A percentile compares a stretch with the other conserved stretches of the same genome.
phyloP scores from a whole-genome alignment of 306 rosid genomes.

The Prunus mongolica region DNA sequence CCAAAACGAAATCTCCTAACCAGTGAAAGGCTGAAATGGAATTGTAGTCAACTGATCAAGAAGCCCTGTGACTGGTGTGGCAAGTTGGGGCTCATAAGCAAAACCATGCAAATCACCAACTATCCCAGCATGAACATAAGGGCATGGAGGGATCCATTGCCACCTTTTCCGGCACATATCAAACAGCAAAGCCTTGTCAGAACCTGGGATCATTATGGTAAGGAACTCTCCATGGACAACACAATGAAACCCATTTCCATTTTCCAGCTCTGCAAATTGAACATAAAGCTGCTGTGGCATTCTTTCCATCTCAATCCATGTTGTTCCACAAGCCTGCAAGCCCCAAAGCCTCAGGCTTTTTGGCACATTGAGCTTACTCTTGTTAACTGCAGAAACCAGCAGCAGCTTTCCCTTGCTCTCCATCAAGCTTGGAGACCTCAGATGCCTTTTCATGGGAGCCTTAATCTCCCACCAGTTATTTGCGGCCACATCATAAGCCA shows the following conservation, averaged over 20 bases:
- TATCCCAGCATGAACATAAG: constrained; percentile 29
- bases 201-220: constrained; percentile 43
- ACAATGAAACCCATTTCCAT: constrained; percentile 67
- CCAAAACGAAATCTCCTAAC: not conserved
- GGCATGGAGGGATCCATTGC: constrained; percentile 97
- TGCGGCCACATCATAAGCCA: constrained; percentile 49
- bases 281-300: constrained; percentile 83
- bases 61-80: constrained; percentile 73
- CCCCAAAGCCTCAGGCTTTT: constrained; percentile 84
- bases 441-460: constrained; percentile 85
- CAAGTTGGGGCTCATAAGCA: constrained; percentile 79
- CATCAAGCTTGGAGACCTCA: constrained; percentile 66
- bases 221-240: constrained; percentile 83
- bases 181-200: constrained; percentile 61
- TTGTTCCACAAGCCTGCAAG: constrained; percentile 65
- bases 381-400: constrained; percentile 79
- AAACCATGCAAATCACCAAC: constrained; percentile 63
- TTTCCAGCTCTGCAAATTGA: constrained; percentile 63
- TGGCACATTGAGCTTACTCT: constrained; percentile 85
- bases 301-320: constrained; percentile 90
- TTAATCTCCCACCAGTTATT: constrained; percentile 81
- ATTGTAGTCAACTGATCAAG: constrained; percentile 58
- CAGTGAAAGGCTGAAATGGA: constrained; percentile 46
- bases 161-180: constrained; percentile 62
- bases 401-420: constrained; percentile 66